Evolutionary conservation across 148 eudicot genomes (phyloP), one percentile per base, ranked within the genome.

Genomic region (Rhododendron simsii): DNA sequence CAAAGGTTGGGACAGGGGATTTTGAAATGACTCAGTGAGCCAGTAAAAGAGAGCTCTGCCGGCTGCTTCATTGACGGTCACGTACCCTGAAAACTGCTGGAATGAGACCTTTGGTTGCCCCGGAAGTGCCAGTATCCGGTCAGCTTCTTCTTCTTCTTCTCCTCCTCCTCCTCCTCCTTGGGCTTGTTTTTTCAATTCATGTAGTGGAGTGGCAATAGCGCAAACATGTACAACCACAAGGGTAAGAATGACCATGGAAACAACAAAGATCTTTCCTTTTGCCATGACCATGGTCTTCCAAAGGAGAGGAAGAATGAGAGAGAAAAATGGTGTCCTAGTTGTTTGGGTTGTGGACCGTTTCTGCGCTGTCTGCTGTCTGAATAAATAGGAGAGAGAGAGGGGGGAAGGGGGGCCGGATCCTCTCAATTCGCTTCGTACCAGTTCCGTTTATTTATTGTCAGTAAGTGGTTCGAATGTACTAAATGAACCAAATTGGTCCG

Each of bases 1-100:
- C 85, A 96, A 88, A 50, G 99, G 99, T 74, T 91, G 92, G 5
- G 91, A 85, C 1, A 79, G 39, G 65, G 96, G 94, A 4, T 89
- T 80, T 44, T 88, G 71, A 75, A 84, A 87, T 45, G 99, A 92
- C 88, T 96, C 96, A 84, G 98, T 96, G 15, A 96, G 94, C 98
- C 99, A 96, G 82, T 96, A 96, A 86, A 96, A 96, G n/a, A 96
- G 94, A 21, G 97, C 95, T 90, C 99, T 88, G 2, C 97, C 98
- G 37, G 94, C 95, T 16, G 80, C 85, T 20, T 92, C 45, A 28
- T 95, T 87, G 20, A 96, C 98, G 16, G 95, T 95, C 7, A 96
- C 98, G 82, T 96, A 96, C 3, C 99, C 98, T 10, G 98, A 95
- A 50, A 90, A 96, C 87, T 96, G 99, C 63, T 92, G 82, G 81